Evolutionary conservation across 345 rosid species (phyloP).

Genomic region (Rhodamnia argentea): DNA sequence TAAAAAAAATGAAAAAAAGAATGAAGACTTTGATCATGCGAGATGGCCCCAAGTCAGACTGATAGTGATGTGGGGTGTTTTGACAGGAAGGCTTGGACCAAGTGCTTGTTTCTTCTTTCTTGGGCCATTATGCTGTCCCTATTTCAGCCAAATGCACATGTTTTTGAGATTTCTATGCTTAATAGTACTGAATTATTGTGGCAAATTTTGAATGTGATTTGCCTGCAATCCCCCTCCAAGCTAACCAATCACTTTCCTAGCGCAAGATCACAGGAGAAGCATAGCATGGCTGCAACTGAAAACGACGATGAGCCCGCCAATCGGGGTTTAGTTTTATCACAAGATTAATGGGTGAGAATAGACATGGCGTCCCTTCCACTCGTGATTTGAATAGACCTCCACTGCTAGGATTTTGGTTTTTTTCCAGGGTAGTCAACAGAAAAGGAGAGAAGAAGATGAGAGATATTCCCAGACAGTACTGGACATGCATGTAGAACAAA

Average conservation of each 20-base stretch:
- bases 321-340: neutral
- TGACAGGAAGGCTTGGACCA: neutral
- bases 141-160: neutral
- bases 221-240: neutral
- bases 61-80: neutral
- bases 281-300: neutral
- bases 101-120: neutral
- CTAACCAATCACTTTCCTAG: neutral
- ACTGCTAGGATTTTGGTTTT: neutral
- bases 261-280: neutral
- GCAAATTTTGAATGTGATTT: neutral
- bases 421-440: neutral
- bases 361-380: neutral
- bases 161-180: neutral
- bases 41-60: neutral
- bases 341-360: neutral
- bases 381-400: neutral
- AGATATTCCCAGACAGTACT: neutral
- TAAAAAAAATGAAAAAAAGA: neutral
- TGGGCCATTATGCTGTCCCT: neutral
- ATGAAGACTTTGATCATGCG: neutral
- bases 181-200: neutral
- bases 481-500: neutral
- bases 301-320: neutral
- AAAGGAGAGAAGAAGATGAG: neutral